These are phyloP conservation scores for Penicillium angulare DNA, from an alignment of 495 filamentous ascomycete genomes.

Conservation along the genomic window DNA sequence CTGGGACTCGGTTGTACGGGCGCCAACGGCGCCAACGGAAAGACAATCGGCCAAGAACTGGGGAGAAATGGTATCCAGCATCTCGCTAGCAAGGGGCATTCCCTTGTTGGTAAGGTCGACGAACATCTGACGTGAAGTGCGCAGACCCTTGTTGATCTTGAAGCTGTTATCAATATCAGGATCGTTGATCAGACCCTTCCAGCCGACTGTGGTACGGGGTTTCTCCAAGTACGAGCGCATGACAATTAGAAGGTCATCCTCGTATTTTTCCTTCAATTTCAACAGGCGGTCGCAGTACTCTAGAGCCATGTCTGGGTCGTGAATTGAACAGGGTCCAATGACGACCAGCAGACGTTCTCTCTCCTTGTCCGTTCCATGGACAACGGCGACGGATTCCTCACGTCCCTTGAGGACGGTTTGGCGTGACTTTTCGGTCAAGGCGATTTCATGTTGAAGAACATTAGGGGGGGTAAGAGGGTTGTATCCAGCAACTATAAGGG, in stretches of 20 bases:
- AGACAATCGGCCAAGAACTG: slow-evolving; percentile 96
- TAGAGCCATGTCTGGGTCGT: slow-evolving; percentile 87
- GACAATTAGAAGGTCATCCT: slow-evolving; percentile 85
- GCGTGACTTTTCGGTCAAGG: slow-evolving; percentile 73
- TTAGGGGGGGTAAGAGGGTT: slow-evolving; percentile 93
- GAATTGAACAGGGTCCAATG: slow-evolving; percentile 95
- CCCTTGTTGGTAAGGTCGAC: slow-evolving; percentile 91
- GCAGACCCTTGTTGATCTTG: slow-evolving; percentile 97
- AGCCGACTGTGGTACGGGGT: slow-evolving; percentile 95
- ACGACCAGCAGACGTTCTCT: slow-evolving; percentile 82
- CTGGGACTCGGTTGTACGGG: slow-evolving; percentile 93
- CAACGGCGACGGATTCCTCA: slow-evolving; percentile 75
- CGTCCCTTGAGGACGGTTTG: slow-evolving; percentile 77
- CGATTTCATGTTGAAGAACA: slow-evolving; percentile 93
- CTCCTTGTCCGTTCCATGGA: slow-evolving; percentile 71
- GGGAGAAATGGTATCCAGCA: slow-evolving; percentile 98
- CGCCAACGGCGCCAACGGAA: slow-evolving; percentile 89
- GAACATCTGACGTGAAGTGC: slow-evolving; percentile 84
- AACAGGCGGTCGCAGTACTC: slow-evolving; percentile 89
- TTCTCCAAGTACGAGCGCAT: slow-evolving; percentile 99
- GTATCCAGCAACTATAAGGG: slow-evolving; percentile 71
- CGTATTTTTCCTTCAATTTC: slow-evolving; percentile 83
- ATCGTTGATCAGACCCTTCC: slow-evolving; percentile 99
- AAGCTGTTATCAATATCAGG: slow-evolving; percentile 98
- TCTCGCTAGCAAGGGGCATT: slow-evolving; percentile 98